These are phyloP conservation scores for Leptographium procerum DNA, from an alignment of 2,329 filamentous ascomycete species.

Conservation along the genomic window DNA sequence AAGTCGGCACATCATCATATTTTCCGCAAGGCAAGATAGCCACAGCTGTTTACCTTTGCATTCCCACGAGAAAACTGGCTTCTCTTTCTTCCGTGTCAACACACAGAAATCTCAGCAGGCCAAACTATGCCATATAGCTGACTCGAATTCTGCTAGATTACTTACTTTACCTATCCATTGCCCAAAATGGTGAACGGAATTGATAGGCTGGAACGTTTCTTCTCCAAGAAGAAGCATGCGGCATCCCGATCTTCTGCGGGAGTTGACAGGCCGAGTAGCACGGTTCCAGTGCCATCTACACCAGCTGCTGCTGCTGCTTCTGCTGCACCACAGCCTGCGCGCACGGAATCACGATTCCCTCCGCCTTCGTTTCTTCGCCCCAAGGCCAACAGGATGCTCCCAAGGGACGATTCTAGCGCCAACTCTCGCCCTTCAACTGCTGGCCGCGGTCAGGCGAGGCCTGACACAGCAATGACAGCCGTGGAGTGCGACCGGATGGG, in stretches of 20 bases:
- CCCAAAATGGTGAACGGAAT: slow-evolving; percentile 33
- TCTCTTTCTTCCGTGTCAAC: background rate
- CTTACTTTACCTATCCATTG: background rate
- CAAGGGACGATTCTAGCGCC: slow-evolving; percentile 34
- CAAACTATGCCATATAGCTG: background rate
- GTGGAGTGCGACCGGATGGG: background rate
- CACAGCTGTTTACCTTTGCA: too few relatives aligned
- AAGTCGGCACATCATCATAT: background rate
- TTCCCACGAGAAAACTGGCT: background rate
- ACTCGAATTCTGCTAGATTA: background rate
- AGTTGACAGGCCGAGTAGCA: slow-evolving; percentile 1
- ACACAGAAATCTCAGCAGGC: background rate
- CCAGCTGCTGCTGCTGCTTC: slow-evolving; percentile 1
- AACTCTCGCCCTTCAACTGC: background rate
- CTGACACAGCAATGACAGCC: background rate
- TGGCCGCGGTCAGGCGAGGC: slow-evolving; percentile 1
- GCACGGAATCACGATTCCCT: slow-evolving; percentile 27
- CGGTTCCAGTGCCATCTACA: background rate
- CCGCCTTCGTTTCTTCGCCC: slow-evolving; percentile 45
- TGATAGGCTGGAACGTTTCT: slow-evolving; percentile 40
- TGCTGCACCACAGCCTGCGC: slow-evolving; percentile 7
- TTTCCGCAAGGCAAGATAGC: background rate
- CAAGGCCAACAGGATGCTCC: slow-evolving; percentile 41
- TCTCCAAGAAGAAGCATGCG: slow-evolving; percentile 30
- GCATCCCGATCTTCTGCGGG: slow-evolving; percentile 10